phyloP scores from a whole-genome alignment of 306 rosid genomes.

The Styphnolobium japonicum region DNA sequence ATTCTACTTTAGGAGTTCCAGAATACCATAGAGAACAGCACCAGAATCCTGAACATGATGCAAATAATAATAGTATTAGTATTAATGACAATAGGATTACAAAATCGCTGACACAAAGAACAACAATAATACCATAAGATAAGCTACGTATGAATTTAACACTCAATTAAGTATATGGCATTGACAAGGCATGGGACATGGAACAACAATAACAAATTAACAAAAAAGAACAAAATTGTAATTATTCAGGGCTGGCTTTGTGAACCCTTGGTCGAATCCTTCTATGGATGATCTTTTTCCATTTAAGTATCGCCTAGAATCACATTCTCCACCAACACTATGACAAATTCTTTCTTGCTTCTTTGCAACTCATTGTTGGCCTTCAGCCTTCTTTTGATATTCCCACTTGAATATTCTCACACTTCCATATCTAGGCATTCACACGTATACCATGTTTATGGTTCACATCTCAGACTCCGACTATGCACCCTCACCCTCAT shows the following conservation, averaged over 20 bases:
- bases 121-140: conserved; percentile 1
- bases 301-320: not conserved
- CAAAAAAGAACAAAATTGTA: not conserved
- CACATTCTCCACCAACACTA: not conserved
- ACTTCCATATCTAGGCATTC: not conserved
- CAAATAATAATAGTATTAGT: not conserved
- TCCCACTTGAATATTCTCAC: not conserved
- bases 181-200: not conserved
- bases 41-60: conserved; percentile 38
- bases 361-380: not conserved
- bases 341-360: not conserved
- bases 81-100: not conserved
- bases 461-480: not conserved
- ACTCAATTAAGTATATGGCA: not conserved
- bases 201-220: conserved; percentile 3
- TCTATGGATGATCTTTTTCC: not conserved
- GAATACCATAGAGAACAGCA: conserved; percentile 31
- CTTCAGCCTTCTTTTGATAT: not conserved
- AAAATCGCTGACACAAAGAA: not conserved
- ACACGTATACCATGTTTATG: not conserved
- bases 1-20: conserved; percentile 25
- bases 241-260: not conserved
- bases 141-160: not conserved
- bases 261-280: not conserved
- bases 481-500: no score